These are phyloP conservation scores for Psilocybe tampanensis DNA, from an alignment of 768 basidiomycete genomes.

Conservation along the genomic window DNA sequence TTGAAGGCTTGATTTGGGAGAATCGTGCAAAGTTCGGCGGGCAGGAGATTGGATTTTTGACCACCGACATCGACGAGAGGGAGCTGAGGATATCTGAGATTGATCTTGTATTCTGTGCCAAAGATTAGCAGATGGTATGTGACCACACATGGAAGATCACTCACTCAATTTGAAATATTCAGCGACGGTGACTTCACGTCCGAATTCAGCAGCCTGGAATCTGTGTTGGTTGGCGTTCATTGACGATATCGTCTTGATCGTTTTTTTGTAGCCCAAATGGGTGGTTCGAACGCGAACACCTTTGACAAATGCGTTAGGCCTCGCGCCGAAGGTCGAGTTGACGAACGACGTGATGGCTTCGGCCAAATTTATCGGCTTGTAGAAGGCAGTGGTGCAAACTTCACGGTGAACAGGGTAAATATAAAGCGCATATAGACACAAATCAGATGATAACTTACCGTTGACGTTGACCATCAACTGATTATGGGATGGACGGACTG, in stretches of 20 bases:
- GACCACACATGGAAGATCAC: slow-evolving; percentile 31
- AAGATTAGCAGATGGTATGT: slow-evolving; percentile 19
- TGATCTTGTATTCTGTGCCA: slow-evolving; percentile 64
- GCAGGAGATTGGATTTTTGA: slow-evolving; percentile 51
- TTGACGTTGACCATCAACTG: slow-evolving; percentile 69
- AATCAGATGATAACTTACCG: slow-evolving; percentile 40
- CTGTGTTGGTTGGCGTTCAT: slow-evolving; percentile 47
- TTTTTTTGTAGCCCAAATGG: slow-evolving; percentile 78
- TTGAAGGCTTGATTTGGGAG: slow-evolving; percentile 67
- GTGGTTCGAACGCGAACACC: slow-evolving; percentile 66
- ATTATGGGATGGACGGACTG: slow-evolving; percentile 56
- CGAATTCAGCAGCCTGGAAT: slow-evolving; percentile 63
- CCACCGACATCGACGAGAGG: slow-evolving; percentile 64
- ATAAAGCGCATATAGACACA: not conserved
- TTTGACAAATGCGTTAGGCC: slow-evolving; percentile 60
- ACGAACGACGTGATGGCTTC: slow-evolving; percentile 58
- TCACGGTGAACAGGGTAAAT: not conserved
- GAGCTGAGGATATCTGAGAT: slow-evolving; percentile 48
- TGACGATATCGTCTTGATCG: slow-evolving; percentile 57
- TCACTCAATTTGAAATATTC: slow-evolving; percentile 69
- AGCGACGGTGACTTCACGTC: slow-evolving; percentile 57
- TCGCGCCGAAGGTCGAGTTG: slow-evolving; percentile 58
- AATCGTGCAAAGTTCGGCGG: slow-evolving; percentile 77
- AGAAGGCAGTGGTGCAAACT: slow-evolving; percentile 66
- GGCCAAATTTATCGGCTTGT: slow-evolving; percentile 65